These are phyloP conservation scores for Cladorrhinum sp. DNA, from an alignment of 2,329 filamentous ascomycete species.

Conservation along the genomic window DNA sequence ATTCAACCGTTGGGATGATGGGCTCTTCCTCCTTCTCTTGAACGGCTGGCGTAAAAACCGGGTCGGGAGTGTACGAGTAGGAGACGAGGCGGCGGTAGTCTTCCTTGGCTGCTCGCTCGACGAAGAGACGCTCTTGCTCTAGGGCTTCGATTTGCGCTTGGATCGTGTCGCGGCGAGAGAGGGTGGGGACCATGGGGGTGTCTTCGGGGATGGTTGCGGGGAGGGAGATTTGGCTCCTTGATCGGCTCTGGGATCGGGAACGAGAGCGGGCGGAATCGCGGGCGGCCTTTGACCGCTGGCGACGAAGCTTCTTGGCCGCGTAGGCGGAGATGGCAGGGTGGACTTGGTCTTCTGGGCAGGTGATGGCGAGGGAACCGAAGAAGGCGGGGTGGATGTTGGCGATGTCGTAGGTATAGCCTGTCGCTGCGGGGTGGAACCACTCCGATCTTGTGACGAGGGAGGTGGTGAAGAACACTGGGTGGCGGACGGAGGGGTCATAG, in stretches of 20 bases:
- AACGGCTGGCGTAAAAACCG: constrained; percentile 2
- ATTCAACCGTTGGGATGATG: constrained; percentile 15
- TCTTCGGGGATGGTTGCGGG: constrained; percentile 11
- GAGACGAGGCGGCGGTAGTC: constrained; percentile 22
- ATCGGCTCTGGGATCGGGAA: constrained; percentile 10
- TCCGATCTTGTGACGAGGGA: constrained; percentile 25
- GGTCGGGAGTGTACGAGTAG: constrained; percentile 1
- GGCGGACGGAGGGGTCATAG: constrained; percentile 31
- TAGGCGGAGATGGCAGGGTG: constrained; percentile 28
- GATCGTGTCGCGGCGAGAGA: constrained; percentile 16
- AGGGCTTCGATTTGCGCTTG: constrained; percentile 34
- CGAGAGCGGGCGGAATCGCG: constrained; percentile 13
- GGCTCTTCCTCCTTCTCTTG: not conserved
- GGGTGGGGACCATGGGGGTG: not conserved
- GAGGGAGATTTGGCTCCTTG: constrained; percentile 16
- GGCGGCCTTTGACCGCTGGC: constrained; percentile 11
- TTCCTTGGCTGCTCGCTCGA: constrained; percentile 25
- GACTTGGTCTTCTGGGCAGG: constrained; percentile 21
- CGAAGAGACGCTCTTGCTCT: constrained; percentile 33
- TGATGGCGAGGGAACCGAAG: constrained; percentile 30
- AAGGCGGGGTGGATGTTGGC: constrained; percentile 34
- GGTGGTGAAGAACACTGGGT: constrained; percentile 35
- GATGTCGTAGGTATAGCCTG: constrained; percentile 30
- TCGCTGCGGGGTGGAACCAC: constrained; percentile 33
- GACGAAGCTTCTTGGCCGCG: constrained; percentile 20